Conservation (phyloP, 2,329 filamentous ascomycete genomes). For the Monosporascus sp. region DNA sequence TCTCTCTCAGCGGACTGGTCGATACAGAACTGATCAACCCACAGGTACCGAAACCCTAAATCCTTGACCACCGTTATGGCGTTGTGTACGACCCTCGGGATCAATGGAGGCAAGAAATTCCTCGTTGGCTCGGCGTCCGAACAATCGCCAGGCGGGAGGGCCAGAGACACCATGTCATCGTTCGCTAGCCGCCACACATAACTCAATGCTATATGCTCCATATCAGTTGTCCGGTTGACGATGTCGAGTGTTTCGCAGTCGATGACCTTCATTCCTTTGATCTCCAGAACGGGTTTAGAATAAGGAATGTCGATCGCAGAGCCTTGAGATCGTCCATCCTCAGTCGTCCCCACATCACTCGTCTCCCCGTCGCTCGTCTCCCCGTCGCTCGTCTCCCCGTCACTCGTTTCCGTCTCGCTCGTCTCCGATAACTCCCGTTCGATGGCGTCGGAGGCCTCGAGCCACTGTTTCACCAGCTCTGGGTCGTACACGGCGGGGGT, state of each 20-base stretch:
- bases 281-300: not conserved
- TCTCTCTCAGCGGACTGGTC: not conserved
- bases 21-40: slow-evolving; percentile 7
- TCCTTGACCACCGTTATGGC: slow-evolving; percentile 1
- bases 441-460: not conserved
- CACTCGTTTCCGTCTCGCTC: too few species aligned
- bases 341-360: too few species aligned
- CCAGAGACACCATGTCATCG: slow-evolving; percentile 1
- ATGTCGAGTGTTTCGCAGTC: slow-evolving; percentile 1
- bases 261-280: slow-evolving; percentile 1
- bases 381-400: too few species aligned
- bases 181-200: slow-evolving; percentile 4
- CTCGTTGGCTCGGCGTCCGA: too few species aligned
- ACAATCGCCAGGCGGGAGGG: too few species aligned
- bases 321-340: too few species aligned
- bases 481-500: not conserved
- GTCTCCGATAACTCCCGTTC: not conserved
- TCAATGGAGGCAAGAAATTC: not conserved
- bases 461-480: not conserved
- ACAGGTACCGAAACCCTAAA: slow-evolving; percentile 2
- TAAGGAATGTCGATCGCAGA: too few species aligned
- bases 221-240: not conserved
- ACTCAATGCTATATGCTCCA: slow-evolving; percentile 3
- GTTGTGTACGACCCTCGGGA: slow-evolving; percentile 4
- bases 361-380: too few species aligned